A percentile compares a stretch with the other conserved stretches of the same genome.
Conservation (phyloP, 495 filamentous ascomycete species). For the Penicillium paradoxum region DNA sequence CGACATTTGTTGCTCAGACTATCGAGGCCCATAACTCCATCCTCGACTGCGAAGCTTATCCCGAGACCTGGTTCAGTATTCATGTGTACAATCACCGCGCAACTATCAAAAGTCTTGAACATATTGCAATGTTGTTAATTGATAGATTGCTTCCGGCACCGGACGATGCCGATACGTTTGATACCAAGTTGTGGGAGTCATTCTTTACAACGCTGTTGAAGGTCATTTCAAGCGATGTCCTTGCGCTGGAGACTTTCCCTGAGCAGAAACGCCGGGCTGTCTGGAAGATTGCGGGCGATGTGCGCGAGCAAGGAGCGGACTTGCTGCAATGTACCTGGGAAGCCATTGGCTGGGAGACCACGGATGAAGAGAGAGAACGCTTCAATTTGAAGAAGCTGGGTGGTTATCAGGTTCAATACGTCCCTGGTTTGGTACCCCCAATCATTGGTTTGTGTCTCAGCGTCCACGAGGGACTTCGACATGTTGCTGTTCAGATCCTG, state of each 20-base stretch:
- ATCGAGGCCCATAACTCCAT: slow-evolving; percentile 81
- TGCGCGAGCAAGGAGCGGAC: slow-evolving; percentile 84
- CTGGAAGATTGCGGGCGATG: slow-evolving; percentile 98
- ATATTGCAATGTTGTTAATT: slow-evolving; percentile 69
- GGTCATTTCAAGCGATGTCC: slow-evolving; percentile 78
- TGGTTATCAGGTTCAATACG: slow-evolving; percentile 97
- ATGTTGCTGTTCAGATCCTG: slow-evolving; percentile 86
- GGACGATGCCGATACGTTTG: slow-evolving; percentile 88
- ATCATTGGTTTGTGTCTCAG: slow-evolving; percentile 93
- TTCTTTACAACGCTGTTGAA: slow-evolving; percentile 88
- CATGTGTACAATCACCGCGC: slow-evolving; percentile 95
- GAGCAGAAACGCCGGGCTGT: slow-evolving; percentile 94
- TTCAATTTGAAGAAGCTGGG: slow-evolving; percentile 83
- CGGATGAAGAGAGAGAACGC: slow-evolving; percentile 61
- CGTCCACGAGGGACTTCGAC: slow-evolving; percentile 85
- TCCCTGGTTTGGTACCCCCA: slow-evolving; percentile 82
- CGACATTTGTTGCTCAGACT: slow-evolving; percentile 65
- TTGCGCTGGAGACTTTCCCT: slow-evolving; percentile 93
- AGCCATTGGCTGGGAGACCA: slow-evolving; percentile 94
- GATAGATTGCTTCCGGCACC: slow-evolving; percentile 76
- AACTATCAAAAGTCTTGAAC: slow-evolving; percentile 82
- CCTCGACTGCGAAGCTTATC: slow-evolving; percentile 84
- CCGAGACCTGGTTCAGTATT: slow-evolving; percentile 81
- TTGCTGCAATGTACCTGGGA: slow-evolving; percentile 84
- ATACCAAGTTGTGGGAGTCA: slow-evolving; percentile 87